Conservation (phyloP, 495 filamentous ascomycete species). For the Xylaria palmicola region DNA sequence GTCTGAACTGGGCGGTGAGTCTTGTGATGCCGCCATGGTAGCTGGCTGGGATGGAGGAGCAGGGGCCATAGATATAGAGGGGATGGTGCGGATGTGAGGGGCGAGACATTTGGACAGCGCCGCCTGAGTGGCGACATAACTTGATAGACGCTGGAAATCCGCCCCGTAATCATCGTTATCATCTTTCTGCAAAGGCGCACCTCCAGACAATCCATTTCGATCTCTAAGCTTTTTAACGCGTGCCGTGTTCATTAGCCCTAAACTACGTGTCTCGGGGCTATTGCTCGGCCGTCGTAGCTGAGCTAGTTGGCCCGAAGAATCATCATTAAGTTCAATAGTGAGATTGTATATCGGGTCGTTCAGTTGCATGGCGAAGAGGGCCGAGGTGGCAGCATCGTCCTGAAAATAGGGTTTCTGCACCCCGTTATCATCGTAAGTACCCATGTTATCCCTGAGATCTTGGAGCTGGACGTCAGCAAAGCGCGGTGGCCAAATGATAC, state of each 20-base stretch:
- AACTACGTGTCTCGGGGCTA: conserved; percentile 3
- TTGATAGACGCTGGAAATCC: conserved; percentile 5
- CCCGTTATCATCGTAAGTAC: not conserved
- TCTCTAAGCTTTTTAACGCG: conserved; percentile 6
- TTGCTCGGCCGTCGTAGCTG: not conserved
- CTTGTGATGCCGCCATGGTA: not conserved
- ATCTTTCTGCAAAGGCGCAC: conserved; percentile 3
- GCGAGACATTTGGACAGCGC: conserved; percentile 1
- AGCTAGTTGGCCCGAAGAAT: not conserved
- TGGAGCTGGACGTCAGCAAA: conserved; percentile 10
- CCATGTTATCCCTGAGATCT: not conserved
- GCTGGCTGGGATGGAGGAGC: not conserved
- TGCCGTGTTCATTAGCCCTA: conserved; percentile 5
- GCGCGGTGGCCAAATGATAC: conserved; percentile 1
- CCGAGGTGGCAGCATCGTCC: conserved; percentile 21
- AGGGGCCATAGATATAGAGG: not conserved
- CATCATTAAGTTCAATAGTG: conserved; percentile 1
- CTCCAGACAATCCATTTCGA: not conserved
- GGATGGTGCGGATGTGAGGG: not conserved
- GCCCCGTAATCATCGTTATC: conserved; percentile 9
- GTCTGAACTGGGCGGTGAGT: not conserved
- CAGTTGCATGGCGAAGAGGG: conserved; percentile 30
- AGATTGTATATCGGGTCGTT: conserved; percentile 27
- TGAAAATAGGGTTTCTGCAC: conserved; percentile 8
- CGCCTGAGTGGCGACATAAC: not conserved